phyloP scores from a whole-genome alignment of 495 filamentous ascomycete genomes.

The Diplogelasinospora grovesii region DNA sequence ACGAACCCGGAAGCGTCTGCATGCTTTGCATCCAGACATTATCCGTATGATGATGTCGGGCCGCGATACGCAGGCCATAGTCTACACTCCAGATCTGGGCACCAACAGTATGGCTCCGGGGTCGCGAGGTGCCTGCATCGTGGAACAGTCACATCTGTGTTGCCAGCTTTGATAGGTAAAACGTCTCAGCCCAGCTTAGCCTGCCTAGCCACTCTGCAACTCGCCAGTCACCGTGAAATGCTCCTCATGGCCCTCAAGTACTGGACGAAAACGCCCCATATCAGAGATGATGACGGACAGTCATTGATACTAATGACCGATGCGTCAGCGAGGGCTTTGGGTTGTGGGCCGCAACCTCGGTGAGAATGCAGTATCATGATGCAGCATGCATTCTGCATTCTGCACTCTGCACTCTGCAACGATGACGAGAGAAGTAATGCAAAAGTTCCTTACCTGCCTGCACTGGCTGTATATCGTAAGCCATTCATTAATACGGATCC shows the following conservation, averaged over 20 bases:
- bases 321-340: slow-evolving; percentile 13
- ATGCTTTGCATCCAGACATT: slow-evolving; percentile 16
- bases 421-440: background rate
- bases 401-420: background rate
- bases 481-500: background rate
- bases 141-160: slow-evolving; percentile 15
- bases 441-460: no score
- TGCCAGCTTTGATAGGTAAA: slow-evolving; percentile 17
- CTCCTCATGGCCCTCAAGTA: slow-evolving; percentile 3
- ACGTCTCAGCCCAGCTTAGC: no score
- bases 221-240: slow-evolving; percentile 1
- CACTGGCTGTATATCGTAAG: slow-evolving; percentile 2
- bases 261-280: slow-evolving; percentile 3
- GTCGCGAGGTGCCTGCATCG: slow-evolving; percentile 20
- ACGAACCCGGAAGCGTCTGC: slow-evolving; percentile 13
- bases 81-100: slow-evolving; percentile 17
- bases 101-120: slow-evolving; percentile 16
- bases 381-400: no score
- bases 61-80: slow-evolving; percentile 17
- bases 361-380: background rate
- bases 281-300: background rate
- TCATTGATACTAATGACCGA: slow-evolving; percentile 6
- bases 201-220: background rate
- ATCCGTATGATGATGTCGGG: slow-evolving; percentile 13
- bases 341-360: background rate